phyloP scores from a whole-genome alignment of 345 rosid species.

The Citrus reticulata region DNA sequence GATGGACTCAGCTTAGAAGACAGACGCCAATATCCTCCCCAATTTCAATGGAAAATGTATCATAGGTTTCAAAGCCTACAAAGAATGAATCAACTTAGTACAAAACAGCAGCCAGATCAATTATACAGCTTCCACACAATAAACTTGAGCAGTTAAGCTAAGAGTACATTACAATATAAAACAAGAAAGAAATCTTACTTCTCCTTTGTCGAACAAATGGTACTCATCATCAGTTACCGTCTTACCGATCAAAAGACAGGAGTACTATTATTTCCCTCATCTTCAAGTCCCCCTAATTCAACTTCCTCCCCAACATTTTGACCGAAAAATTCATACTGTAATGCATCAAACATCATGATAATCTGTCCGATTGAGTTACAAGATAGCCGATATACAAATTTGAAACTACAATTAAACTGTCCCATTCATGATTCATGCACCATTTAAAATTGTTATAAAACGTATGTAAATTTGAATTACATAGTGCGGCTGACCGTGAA shows the following conservation, averaged over 20 bases:
- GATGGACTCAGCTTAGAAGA: not conserved
- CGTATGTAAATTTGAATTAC: too few species aligned
- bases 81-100: not conserved
- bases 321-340: conserved; percentile 75
- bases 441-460: too few species aligned
- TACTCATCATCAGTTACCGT: too few species aligned
- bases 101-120: not conserved
- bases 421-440: too few species aligned
- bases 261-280: conserved; percentile 26
- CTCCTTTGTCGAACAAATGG: too few species aligned
- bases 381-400: too few species aligned
- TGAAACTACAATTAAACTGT: too few species aligned
- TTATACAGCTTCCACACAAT: not conserved
- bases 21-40: not conserved
- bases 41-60: not conserved
- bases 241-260: conserved; percentile 31
- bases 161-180: too few species aligned
- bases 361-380: too few species aligned
- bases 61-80: not conserved
- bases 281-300: conserved; percentile 71
- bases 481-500: too few species aligned
- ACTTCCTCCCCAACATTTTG: conserved; percentile 51
- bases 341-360: conserved; percentile 49
- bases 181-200: too few species aligned
- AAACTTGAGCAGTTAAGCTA: too few species aligned